These are phyloP conservation scores for Populus trichocarpa DNA, from an alignment of 441 rosid species.

Conservation along the genomic window DNA sequence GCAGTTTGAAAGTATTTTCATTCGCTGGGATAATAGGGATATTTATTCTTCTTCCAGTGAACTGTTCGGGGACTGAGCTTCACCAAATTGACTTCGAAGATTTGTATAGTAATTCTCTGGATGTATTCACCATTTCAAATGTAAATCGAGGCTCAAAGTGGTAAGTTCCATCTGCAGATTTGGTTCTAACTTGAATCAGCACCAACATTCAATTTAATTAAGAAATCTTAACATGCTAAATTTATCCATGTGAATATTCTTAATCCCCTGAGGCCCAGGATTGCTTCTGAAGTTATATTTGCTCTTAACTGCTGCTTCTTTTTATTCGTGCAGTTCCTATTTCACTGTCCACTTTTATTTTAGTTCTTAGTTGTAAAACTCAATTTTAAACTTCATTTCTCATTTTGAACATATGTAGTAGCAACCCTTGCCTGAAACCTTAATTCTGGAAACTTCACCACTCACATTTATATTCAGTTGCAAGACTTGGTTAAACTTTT, in stretches of 20 bases:
- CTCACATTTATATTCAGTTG: not conserved
- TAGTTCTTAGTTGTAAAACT: not conserved
- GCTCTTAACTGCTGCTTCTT: not conserved
- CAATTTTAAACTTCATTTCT: not conserved
- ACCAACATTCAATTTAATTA: slow-evolving; percentile 5
- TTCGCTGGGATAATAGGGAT: slow-evolving; percentile 86
- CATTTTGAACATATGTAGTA: not conserved
- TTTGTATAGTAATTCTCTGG: slow-evolving; percentile 73
- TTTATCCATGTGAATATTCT: not conserved
- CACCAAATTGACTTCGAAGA: slow-evolving; percentile 57
- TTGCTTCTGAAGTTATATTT: not conserved
- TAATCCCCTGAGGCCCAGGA: not conserved
- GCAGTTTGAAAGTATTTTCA: slow-evolving; percentile 86
- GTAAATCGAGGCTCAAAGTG: slow-evolving; percentile 56
- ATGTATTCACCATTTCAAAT: slow-evolving; percentile 82
- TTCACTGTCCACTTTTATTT: not conserved
- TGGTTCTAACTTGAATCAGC: not conserved
- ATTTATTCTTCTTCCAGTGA: slow-evolving; percentile 87
- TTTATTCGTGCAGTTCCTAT: not conserved
- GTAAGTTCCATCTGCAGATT: slow-evolving; percentile 35
- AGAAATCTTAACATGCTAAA: not conserved
- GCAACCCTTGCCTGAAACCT: not conserved
- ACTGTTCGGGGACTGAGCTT: slow-evolving; percentile 70
- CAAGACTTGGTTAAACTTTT: not conserved
- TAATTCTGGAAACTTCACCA: not conserved